phyloP scores from a whole-genome alignment of 2,329 filamentous ascomycete genomes.

The Tolypocladium amazonense region DNA sequence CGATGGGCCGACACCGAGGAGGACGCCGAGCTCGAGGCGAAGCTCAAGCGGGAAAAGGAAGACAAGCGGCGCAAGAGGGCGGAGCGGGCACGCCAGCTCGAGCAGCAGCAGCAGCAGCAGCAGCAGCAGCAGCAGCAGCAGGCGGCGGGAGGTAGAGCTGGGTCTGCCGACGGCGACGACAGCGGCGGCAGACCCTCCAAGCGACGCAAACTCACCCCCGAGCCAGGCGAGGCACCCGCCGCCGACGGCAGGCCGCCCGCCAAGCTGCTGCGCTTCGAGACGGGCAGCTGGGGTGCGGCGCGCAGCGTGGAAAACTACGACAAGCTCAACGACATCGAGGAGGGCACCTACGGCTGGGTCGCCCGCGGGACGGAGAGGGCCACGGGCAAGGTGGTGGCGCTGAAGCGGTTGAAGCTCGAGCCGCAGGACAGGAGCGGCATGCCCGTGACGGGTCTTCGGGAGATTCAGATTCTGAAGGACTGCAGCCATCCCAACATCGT shows the following conservation, averaged over 20 bases:
- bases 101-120: not conserved
- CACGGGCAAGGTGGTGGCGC: slow-evolving; percentile 72
- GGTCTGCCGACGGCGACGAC: slow-evolving; percentile 12
- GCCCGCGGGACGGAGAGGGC: slow-evolving; percentile 66
- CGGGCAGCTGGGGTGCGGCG: slow-evolving; percentile 56
- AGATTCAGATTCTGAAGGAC: slow-evolving; percentile 84
- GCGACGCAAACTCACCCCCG: slow-evolving; percentile 48
- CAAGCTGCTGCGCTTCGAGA: slow-evolving; percentile 62
- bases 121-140: not conserved
- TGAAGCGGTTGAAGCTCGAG: slow-evolving; percentile 92
- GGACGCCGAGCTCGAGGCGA: slow-evolving; percentile 63
- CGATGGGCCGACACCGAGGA: slow-evolving; percentile 84
- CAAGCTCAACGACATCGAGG: slow-evolving; percentile 91
- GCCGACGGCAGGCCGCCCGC: slow-evolving; percentile 14
- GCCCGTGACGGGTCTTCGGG: slow-evolving; percentile 82
- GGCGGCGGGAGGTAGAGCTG: not conserved
- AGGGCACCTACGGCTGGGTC: slow-evolving; percentile 93
- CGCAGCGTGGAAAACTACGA: slow-evolving; percentile 82
- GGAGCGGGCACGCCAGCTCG: not conserved
- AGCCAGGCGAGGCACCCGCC: slow-evolving; percentile 14
- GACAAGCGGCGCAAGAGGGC: slow-evolving; percentile 61
- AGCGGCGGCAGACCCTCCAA: slow-evolving; percentile 42
- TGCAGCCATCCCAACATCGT: slow-evolving; percentile 79
- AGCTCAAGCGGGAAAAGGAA: slow-evolving; percentile 73
- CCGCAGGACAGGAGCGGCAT: slow-evolving; percentile 62